A percentile compares a stretch with the other conserved stretches of the same genome.
phyloP scores from a whole-genome alignment of 2,329 filamentous ascomycete species.

The Microdochium nivale region DNA sequence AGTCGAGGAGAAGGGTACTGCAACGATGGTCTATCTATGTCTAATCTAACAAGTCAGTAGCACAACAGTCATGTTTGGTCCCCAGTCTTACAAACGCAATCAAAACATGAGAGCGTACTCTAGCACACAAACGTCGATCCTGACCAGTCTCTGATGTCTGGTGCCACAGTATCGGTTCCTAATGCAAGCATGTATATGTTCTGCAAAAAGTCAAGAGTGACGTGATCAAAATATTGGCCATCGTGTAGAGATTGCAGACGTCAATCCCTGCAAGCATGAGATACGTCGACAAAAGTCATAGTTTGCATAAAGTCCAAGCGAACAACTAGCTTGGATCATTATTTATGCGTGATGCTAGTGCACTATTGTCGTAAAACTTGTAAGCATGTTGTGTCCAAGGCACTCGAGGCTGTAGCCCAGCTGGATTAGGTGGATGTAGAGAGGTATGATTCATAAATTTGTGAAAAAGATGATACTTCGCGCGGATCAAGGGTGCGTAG shows the following conservation, averaged over 20 bases:
- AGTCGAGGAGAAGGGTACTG: too few species aligned
- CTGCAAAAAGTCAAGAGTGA: not conserved
- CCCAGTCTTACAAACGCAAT: too few species aligned
- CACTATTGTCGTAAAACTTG: constrained; percentile 42
- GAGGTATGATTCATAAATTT: constrained; percentile 46
- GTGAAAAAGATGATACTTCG: constrained; percentile 40
- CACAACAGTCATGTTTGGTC: too few species aligned
- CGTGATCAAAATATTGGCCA: not conserved
- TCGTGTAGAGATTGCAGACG: not conserved
- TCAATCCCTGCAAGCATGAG: not conserved
- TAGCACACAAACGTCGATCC: not conserved
- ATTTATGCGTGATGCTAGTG: not conserved
- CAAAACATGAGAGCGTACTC: too few species aligned
- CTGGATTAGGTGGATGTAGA: constrained; percentile 49
- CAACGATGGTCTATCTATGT: too few species aligned
- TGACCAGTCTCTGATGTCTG: not conserved
- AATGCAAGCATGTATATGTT: not conserved
- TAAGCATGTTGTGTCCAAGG: constrained; percentile 56
- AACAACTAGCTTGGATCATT: not conserved
- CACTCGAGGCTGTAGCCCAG: constrained; percentile 39
- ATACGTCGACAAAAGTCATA: not conserved
- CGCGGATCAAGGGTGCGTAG: constrained; percentile 36
- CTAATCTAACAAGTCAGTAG: too few species aligned
- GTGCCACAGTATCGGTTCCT: not conserved
- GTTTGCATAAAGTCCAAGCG: not conserved